Evolutionary conservation across 371 early-diverging fungal genomes (phyloP).

Genomic region (Mortierella sp.): DNA sequence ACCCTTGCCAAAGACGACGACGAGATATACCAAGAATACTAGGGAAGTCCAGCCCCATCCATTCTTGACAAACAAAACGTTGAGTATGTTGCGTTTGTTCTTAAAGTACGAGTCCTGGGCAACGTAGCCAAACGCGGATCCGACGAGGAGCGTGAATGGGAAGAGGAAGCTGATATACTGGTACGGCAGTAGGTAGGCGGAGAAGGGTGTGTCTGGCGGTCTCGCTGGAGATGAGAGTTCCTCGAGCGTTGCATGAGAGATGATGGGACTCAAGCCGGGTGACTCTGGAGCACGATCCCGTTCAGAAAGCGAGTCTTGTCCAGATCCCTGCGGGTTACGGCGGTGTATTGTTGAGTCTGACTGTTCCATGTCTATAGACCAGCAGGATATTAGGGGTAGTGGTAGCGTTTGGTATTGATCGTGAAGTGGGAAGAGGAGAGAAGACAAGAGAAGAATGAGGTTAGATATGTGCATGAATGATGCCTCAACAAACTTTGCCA

Average conservation of each 20-base stretch:
- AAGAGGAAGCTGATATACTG: conserved; percentile 39
- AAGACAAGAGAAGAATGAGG: not conserved
- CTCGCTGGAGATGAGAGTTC: conserved; percentile 16
- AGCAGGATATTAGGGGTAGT: not conserved
- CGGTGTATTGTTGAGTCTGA: conserved; percentile 21
- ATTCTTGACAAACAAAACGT: conserved; percentile 80
- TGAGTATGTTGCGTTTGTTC: conserved; percentile 80
- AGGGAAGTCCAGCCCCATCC: conserved; percentile 88
- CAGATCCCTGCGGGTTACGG: conserved; percentile 3
- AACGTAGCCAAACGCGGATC: conserved; percentile 42
- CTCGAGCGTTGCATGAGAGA: conserved; percentile 25
- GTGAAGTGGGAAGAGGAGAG: not conserved
- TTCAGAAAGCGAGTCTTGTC: not conserved
- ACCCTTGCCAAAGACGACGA: conserved; percentile 38
- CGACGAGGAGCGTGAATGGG: conserved; percentile 31
- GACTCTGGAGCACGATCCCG: conserved; percentile 40
- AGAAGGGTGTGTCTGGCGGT: conserved; percentile 19
- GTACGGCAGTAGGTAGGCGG: conserved; percentile 30
- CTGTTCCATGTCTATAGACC: conserved; percentile 11
- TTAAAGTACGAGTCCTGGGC: conserved; percentile 64
- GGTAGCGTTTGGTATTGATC: not conserved
- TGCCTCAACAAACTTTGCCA: no score
- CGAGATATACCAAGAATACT: conserved; percentile 59
- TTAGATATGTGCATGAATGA: not conserved
- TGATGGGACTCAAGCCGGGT: conserved; percentile 26